Evolutionary conservation across 108 stramenopile genomes (phyloP).

Genomic region (Heterococcus sp.): DNA sequence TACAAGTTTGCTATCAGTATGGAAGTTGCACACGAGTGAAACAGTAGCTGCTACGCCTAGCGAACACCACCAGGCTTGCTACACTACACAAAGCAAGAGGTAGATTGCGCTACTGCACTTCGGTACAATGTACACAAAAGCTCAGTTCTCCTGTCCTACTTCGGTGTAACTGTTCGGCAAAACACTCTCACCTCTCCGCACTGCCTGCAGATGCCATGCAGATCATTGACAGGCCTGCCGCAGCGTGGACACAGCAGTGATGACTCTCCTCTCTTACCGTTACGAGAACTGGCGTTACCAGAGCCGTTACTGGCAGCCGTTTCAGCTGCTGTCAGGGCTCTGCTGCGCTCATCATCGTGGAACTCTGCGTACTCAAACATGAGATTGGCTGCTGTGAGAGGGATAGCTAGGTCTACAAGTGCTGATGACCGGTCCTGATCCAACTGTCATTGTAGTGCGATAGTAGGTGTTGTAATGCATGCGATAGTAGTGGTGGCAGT

Average conservation of each 20-base stretch:
- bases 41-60: too few relatives aligned
- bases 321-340: conserved; percentile 7
- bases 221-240: conserved; percentile 81
- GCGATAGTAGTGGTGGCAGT: too few relatives aligned
- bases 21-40: too few relatives aligned
- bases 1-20: too few relatives aligned
- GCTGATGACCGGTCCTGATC: conserved; percentile 16
- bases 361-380: conserved; percentile 47
- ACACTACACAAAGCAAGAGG: too few relatives aligned
- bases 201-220: conserved; percentile 85
- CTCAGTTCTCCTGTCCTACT: not conserved
- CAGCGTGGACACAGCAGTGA: conserved; percentile 76
- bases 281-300: not conserved
- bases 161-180: conserved; percentile 68
- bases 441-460: too few relatives aligned
- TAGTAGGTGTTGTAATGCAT: too few relatives aligned
- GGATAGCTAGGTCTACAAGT: conserved; percentile 38
- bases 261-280: not conserved
- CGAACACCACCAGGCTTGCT: too few relatives aligned
- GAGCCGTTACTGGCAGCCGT: not conserved
- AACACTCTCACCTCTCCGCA: conserved; percentile 89
- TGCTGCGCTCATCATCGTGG: conserved; percentile 30
- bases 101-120: too few relatives aligned
- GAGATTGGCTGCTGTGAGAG: conserved; percentile 33
- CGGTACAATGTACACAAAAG: too few relatives aligned